Evolutionary conservation across 1,284 basidiomycete species (phyloP).

Genomic region (Moniliophthora roreri): DNA sequence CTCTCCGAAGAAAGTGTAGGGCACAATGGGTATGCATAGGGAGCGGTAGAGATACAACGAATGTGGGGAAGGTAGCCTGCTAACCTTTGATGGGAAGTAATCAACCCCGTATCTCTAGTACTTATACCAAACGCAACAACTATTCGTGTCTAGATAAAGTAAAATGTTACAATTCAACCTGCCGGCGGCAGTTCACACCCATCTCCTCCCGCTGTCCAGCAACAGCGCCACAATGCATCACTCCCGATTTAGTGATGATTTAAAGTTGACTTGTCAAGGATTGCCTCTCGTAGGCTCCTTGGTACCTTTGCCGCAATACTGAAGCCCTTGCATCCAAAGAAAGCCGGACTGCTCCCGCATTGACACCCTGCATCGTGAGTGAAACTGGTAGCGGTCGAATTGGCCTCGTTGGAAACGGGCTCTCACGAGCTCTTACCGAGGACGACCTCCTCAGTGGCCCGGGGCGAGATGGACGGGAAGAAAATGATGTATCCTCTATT

Average conservation of each 20-base stretch:
- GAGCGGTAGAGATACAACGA: too few relatives aligned
- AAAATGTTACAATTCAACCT: too few relatives aligned
- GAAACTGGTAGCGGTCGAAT: conserved; percentile 11
- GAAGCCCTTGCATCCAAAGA: conserved; percentile 9
- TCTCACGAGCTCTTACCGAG: conserved; percentile 4
- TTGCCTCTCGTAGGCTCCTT: neutral
- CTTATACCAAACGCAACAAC: too few relatives aligned
- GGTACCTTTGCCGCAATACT: conserved; percentile 8
- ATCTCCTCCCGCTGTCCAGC: too few relatives aligned
- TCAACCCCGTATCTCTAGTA: too few relatives aligned
- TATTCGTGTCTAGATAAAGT: too few relatives aligned
- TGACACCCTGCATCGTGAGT: conserved; percentile 2
- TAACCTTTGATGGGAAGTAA: too few relatives aligned
- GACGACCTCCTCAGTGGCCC: neutral
- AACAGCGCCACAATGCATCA: neutral
- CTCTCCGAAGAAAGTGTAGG: too few relatives aligned
- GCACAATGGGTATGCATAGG: too few relatives aligned
- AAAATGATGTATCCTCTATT: neutral
- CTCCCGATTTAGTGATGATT: neutral
- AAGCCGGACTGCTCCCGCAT: conserved; percentile 4
- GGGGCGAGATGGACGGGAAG: neutral
- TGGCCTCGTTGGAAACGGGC: conserved; percentile 10
- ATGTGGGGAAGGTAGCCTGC: too few relatives aligned
- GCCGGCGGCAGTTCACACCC: too few relatives aligned
- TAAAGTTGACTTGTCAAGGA: neutral